phyloP scores from a whole-genome alignment of 331 rosid genomes.

The Pyrus hybrid region DNA sequence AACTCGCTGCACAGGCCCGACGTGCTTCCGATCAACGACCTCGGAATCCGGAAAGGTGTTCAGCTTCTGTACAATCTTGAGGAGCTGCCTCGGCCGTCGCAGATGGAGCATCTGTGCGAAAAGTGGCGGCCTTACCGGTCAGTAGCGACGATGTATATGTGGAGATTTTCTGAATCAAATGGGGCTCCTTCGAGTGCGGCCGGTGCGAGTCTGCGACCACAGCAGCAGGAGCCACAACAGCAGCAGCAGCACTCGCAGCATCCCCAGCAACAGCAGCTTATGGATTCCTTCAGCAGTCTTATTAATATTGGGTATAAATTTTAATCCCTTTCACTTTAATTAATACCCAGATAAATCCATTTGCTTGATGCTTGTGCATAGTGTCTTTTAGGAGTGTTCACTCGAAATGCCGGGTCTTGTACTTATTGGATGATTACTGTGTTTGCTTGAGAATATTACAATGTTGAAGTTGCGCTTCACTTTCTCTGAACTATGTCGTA shows the following conservation, averaged over 20 bases:
- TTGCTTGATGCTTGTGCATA: not conserved
- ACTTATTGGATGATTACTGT: not conserved
- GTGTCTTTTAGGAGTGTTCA: not conserved
- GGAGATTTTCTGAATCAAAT: slow-evolving; percentile 85
- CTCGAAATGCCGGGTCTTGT: not conserved
- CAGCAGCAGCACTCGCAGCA: slow-evolving; percentile 37
- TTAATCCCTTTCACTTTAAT: not conserved
- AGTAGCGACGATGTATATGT: slow-evolving; percentile 93
- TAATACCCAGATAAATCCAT: not conserved
- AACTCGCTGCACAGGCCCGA: slow-evolving; percentile 96
- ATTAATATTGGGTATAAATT: slow-evolving; percentile 73
- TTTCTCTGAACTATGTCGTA: not conserved
- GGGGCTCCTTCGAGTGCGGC: slow-evolving; percentile 87
- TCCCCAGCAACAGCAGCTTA: slow-evolving; percentile 65
- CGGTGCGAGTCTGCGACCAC: slow-evolving; percentile 54
- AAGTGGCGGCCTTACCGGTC: slow-evolving; percentile 98
- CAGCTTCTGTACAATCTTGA: slow-evolving; percentile 71
- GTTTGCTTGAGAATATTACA: not conserved
- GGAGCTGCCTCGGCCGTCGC: slow-evolving; percentile 93
- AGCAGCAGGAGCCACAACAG: slow-evolving; percentile 33
- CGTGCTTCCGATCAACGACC: slow-evolving; percentile 90
- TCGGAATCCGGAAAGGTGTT: slow-evolving; percentile 82
- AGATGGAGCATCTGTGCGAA: slow-evolving; percentile 92
- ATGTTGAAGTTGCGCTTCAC: not conserved
- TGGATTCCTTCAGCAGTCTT: slow-evolving; percentile 85